Conservation (phyloP, 345 rosid species). For the Gossypium thurberi region DNA sequence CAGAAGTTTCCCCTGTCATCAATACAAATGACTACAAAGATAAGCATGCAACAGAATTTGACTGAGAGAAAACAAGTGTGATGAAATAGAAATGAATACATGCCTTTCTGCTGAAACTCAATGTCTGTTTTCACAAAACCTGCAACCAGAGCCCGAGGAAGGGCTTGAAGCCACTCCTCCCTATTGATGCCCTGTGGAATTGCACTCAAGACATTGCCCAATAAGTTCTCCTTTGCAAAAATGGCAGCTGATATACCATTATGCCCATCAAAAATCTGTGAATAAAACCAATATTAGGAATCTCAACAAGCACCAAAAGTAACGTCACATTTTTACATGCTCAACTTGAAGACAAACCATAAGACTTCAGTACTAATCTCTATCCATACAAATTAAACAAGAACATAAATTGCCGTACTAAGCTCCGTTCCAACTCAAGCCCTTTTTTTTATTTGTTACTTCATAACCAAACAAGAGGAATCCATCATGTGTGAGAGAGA, state of each 20-base stretch:
- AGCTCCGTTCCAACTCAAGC: background rate
- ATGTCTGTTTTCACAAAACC: slow-evolving; percentile 99
- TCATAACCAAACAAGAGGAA: background rate
- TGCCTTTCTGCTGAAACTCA: slow-evolving; percentile 92
- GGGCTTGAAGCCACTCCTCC: slow-evolving; percentile 99
- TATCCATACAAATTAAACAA: background rate
- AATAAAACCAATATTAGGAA: slow-evolving; percentile 15
- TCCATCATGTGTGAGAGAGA: background rate
- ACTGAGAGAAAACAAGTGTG: background rate
- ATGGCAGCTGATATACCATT: slow-evolving; percentile 99
- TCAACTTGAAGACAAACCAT: background rate
- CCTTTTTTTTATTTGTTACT: background rate
- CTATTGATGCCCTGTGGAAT: slow-evolving; percentile 61
- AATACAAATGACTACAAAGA: slow-evolving; percentile 14
- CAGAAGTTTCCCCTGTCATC: slow-evolving; percentile 91
- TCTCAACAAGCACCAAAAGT: slow-evolving; percentile 1
- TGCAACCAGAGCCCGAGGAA: slow-evolving; percentile 93
- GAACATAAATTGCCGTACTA: background rate
- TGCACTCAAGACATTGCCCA: slow-evolving; percentile 85
- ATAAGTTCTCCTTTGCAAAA: slow-evolving; percentile 73
- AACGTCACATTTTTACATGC: background rate
- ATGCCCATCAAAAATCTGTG: slow-evolving; percentile 93
- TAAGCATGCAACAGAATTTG: slow-evolving; percentile 16
- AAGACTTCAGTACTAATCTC: background rate
- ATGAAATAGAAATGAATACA: slow-evolving; percentile 8